Base-by-base conservation (phyloP, 148 eudicot genomes). In the Chenopodium album region DNA sequence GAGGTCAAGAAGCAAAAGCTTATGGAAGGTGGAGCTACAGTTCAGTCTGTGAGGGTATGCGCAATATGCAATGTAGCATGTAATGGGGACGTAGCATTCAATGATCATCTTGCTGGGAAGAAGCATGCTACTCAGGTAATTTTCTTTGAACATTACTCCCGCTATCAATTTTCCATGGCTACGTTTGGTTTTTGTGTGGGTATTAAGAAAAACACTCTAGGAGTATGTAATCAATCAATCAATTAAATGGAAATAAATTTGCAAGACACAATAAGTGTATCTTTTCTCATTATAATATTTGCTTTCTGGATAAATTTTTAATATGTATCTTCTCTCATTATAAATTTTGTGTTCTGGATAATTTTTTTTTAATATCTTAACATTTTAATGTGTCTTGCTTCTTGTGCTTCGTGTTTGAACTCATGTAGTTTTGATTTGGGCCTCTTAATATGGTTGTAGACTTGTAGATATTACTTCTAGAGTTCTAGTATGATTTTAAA, bases 51-150 rank as follows among this genome's bases (percentile, higher is more conserved):
- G 44, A 85, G 68, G 34, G 37, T 82, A 20, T 87, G 89, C 70
- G 52, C 82, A 9, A 26, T 83, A 47, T 87, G 89, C 83, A 85
- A 84, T 75, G 81, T 89, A 75, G 84, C 78, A 22, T 87, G 89
- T 76, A 89, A 85, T 82, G 87, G 89, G 60, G 84, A 85, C 78
- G 76, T 80, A 52, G 89, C 64, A 26, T 89, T 81, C 76, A 75
- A 78, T 26, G 81, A 80, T 82, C 91, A 89, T 77, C 66, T 89
- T 75, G 78, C 73, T 47, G 89, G 91, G 19, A 84, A 87, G 75
- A 87, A 87, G 86, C 91, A 89, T 78, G n/a, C 70, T 71, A 75
- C 85, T 3, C 81, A 87, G 91, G 89, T 89, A 76, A 77, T 17
- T 73, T n/a, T 2, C 4, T 72, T 73, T 34, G 31, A 44, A 66